Base-by-base conservation (phyloP, 257 asterid species). In the Solanum chiquidenum region DNA sequence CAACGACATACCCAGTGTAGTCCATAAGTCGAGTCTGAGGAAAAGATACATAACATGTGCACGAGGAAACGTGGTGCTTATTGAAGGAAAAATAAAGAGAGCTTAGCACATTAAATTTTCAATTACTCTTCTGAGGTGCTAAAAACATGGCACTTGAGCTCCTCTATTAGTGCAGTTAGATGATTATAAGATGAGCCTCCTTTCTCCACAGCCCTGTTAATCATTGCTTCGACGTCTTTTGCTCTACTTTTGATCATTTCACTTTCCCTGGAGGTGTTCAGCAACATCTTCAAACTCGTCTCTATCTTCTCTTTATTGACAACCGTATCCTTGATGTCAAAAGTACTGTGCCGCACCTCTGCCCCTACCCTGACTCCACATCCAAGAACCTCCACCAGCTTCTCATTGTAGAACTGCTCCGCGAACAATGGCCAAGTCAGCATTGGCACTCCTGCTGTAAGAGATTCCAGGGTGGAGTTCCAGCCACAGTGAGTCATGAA, bases 401-500 rank as follows among this genome's bases (percentile, higher is more conserved):
- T 89, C 86, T 91, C 91, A 29, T 88, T 89, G 80, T 88, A 89
- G 62, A 91, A 89, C 27, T 88, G 91, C 68, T 91, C 93, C 0
- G 87, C 90, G 46, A 83, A 91, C 73, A 89, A 7, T 5, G 91
- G 93, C 91, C 93, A 89, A 12, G 93, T 89, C 29, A 87, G 89
- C 80, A 88, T 37, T 1, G 92, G 91, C 11, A 89, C 90, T 1
- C 92, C 90, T 0, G 84, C 68, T 8, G 84, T 84, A 0, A 90
- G 29, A 14, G 88, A 88, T 68, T 91, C 91, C 16, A 89, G 33
- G 1, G 42, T 64, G 6, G 91, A 91, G 4, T 89, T 91, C 92
- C 92, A 91, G 8, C 92, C 91, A 31, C 92, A 91, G 9, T 89
- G 90, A 12, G 88, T 91, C 90, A 91, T n/a, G 60, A 91, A 91